Base-by-base conservation (phyloP, 345 rosid species). In the Dimocarpus longan region DNA sequence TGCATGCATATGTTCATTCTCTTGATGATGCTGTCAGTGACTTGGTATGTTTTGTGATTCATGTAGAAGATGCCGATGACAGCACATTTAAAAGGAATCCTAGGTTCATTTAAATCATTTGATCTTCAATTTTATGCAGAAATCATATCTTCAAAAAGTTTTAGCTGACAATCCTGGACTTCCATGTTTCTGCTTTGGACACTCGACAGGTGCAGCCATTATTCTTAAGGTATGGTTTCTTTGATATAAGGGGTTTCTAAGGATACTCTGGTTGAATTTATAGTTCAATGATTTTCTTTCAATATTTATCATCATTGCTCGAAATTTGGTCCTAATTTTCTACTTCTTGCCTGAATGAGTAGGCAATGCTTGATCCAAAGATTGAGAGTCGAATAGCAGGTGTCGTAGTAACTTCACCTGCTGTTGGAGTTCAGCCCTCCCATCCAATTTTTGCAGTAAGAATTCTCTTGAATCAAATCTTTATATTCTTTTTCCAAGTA, bases 181-280 rank as follows among this genome's bases (percentile, higher is more conserved):
- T 42, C 97, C 94, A 12, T 96, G 97, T 85, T 96, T 96, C 84
- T 92, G 93, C 81, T 84, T 96, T 81, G 98, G 98, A 71, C 99
- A 96, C 79, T 96, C 99, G 11, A 94, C 97, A 1, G 98, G 99
- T 40, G 99, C 90, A 28, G 97, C 98, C 28, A 93, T 94, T 76
- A 86, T 92, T 66, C 89, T 96, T 62, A 92, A 96, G 90, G 98
- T 92, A 83, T 84, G 65, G 60, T 72, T 64, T 74, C 8, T 39
- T 11, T 9, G 12, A 60, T 5, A 60, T 8, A 60, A 8, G 8
- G 13, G 26, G 22, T n/a, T 74, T 44, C 32, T 40, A 13, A 10
- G 28, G n/a, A 42, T 48, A 42, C 10, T 5, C 39, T 4, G 9
- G 21, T 24, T 43, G 42, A 16, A 10, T 24, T 24, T 3, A 63